Evolutionary conservation across 441 rosid genomes (phyloP).

Genomic region (Manihot esculenta): DNA sequence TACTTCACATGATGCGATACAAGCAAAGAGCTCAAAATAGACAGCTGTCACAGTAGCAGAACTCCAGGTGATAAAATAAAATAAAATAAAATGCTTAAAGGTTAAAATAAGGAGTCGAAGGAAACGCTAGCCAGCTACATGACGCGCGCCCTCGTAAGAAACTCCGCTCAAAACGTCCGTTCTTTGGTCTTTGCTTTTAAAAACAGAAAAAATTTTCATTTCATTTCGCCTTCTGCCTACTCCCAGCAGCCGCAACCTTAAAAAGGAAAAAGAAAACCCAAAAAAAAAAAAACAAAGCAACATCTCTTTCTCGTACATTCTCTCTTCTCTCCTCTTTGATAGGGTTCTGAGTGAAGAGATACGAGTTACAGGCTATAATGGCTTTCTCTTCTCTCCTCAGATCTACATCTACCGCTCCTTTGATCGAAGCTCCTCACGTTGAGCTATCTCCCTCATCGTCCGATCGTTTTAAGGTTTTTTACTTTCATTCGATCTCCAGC

Average conservation of each 20-base stretch:
- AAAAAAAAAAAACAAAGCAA: no score
- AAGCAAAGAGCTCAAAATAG: neutral
- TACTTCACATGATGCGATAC: neutral
- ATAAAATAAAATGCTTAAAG: no score
- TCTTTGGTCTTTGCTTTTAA: no score
- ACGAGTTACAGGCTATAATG: conserved; percentile 36
- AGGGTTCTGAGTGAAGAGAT: conserved; percentile 24
- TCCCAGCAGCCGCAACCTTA: conserved; percentile 31
- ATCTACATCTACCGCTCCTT: conserved; percentile 52
- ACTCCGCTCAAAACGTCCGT: conserved; percentile 25
- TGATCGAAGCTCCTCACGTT: conserved; percentile 28
- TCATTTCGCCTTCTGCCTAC: conserved; percentile 26
- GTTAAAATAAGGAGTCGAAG: no score
- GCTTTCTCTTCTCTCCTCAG: conserved; percentile 63
- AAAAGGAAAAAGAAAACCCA: no score
- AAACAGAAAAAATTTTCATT: neutral
- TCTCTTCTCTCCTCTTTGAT: conserved; percentile 17
- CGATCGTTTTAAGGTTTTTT: conserved; percentile 51
- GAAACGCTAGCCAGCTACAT: neutral
- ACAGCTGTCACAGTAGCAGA: neutral
- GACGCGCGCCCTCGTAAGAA: conserved; percentile 13
- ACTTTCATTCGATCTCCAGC: neutral
- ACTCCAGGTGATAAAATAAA: no score
- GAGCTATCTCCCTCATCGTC: conserved; percentile 39
- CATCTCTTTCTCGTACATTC: neutral